Evolutionary conservation across 257 asterid genomes (phyloP).

Genomic region (Solanum chmielewskii): DNA sequence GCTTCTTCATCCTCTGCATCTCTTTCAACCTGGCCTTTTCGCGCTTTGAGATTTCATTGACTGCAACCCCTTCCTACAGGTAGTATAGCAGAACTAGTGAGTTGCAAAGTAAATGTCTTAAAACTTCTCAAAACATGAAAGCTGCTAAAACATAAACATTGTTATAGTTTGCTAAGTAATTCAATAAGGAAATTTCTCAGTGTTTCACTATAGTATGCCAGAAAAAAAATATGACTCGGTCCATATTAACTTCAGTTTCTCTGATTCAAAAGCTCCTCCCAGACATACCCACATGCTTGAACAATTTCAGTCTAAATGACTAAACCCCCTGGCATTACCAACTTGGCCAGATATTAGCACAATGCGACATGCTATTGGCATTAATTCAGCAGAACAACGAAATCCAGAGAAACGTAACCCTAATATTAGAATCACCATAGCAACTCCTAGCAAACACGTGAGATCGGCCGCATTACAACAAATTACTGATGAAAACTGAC

Average conservation of each 20-base stretch:
- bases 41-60: slow-evolving; percentile 53
- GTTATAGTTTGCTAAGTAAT: not conserved
- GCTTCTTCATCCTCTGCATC: slow-evolving; percentile 77
- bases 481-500: not conserved
- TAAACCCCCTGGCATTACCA: not conserved
- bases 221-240: not conserved
- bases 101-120: not conserved
- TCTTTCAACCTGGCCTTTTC: slow-evolving; percentile 67
- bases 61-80: slow-evolving; percentile 45
- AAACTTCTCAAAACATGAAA: not conserved
- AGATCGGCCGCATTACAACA: not conserved
- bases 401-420: not conserved
- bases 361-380: not conserved
- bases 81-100: not conserved
- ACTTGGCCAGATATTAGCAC: not conserved
- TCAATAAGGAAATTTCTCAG: not conserved
- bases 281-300: not conserved
- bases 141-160: not conserved
- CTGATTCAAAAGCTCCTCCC: not conserved
- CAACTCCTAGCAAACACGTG: not conserved
- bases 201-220: not conserved
- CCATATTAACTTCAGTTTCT: not conserved
- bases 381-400: not conserved
- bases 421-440: not conserved
- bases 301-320: not conserved